Base-by-base conservation (phyloP, 371 early-diverging fungal genomes). In the Mortierella sp. region DNA sequence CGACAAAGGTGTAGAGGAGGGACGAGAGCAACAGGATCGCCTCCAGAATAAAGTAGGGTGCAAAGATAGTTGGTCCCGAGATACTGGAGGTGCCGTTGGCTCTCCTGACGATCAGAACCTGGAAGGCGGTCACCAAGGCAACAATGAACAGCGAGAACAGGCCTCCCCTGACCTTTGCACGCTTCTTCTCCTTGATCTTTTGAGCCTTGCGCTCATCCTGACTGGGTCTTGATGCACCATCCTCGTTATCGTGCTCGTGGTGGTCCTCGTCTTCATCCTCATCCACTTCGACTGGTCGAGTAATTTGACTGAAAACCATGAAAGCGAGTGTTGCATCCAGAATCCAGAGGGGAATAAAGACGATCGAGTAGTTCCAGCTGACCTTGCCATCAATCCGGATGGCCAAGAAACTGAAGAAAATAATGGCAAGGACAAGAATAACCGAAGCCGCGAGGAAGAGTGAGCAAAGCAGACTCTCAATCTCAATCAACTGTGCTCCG, bases 341-440 rank as follows among this genome's bases (percentile, higher is more conserved):
- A 31, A 96, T 91, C 94, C 96, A 97, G 48, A 96, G 89, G 16
- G 98, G 98, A 54, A 92, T 92, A 89, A 96, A 97, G 0, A 97
- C 95, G 3, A 92, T 91, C 9, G 89, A 79, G 91, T 94, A 97
- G 8, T 90, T 88, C 97, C 97, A 97, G 47, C 72, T 72, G 31
- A 93, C 91, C 68, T 88, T 89, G 38, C 87, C 89, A 86, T 98
- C 98, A n/a, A 96, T 91, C 11, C 94, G 91, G 26, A 93, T 91
- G 9, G 97, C 90, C 75, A 98, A 82, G 75, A 97, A 94, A 3
- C 94, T 92, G 79, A 96, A 93, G 81, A 97, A 97, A 38, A 95
- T 88, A 70, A 98, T 93, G 47, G 96, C 84, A 73, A 97, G 88
- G 19, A 91, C 82, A n/a, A 94, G 89, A 2, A 94, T 65, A 16